A percentile compares a stretch with the other conserved stretches of the same genome.
These are phyloP conservation scores for Suillus bovinus DNA, from an alignment of 768 basidiomycete species.

Conservation along the genomic window DNA sequence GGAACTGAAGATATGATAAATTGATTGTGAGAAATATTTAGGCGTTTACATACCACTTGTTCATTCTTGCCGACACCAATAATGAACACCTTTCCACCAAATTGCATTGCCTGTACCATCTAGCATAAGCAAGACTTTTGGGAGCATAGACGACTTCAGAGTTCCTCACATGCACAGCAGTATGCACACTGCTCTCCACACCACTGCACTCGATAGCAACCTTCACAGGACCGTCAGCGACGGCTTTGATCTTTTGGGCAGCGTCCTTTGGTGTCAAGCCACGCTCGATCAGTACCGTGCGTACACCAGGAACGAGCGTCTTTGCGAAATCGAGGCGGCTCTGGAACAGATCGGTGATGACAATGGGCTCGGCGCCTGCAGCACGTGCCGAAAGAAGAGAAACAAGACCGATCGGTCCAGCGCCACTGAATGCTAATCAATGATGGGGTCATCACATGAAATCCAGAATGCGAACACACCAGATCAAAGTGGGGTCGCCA, in stretches of 20 bases:
- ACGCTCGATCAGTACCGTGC: constrained; percentile 55
- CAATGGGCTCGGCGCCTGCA: constrained; percentile 68
- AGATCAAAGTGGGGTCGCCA: constrained; percentile 62
- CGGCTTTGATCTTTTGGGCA: constrained; percentile 52
- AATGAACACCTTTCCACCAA: constrained; percentile 69
- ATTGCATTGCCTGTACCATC: constrained; percentile 51
- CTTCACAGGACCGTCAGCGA: constrained; percentile 49
- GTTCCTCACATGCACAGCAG: constrained; percentile 52
- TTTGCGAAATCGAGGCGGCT: constrained; percentile 68
- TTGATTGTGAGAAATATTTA: neutral
- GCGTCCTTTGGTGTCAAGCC: constrained; percentile 47
- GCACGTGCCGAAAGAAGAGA: constrained; percentile 64
- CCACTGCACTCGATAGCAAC: constrained; percentile 67
- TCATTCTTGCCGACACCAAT: constrained; percentile 71
- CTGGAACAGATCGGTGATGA: constrained; percentile 69
- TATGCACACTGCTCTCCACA: constrained; percentile 60
- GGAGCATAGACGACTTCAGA: neutral
- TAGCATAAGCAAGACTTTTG: neutral
- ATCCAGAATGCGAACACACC: constrained; percentile 36
- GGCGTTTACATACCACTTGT: constrained; percentile 41
- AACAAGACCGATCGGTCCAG: constrained; percentile 67
- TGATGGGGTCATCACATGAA: neutral
- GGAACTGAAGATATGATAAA: constrained; percentile 43
- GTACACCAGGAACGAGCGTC: constrained; percentile 57
- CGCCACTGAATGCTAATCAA: constrained; percentile 45